Base-by-base conservation (phyloP, 441 rosid genomes). In the Melastoma candidum region DNA sequence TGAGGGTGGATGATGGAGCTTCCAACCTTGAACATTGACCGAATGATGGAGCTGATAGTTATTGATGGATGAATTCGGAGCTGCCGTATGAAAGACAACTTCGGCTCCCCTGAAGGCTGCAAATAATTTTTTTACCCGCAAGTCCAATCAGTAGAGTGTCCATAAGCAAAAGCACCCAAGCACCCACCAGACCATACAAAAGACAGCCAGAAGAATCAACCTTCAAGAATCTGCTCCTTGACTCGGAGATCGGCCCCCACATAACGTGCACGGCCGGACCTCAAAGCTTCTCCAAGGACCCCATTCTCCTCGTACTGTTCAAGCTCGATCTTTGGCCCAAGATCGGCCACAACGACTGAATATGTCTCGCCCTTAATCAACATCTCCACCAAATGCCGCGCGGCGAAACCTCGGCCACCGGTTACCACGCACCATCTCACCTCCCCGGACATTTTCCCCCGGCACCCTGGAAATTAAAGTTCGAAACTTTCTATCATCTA, bases 71-170 rank as follows among this genome's bases (percentile, higher is more conserved):
- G 98, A 92, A 82, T 88, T 75, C 4, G 98, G 97, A 51, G 98
- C 97, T 32, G 98, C 98, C 95, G 79, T 85, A 65, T 88, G 98
- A 73, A 82, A 88, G 8, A 92, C 92, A 10, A 81, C 97, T 59
- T 88, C 85, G 12, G 72, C 89, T 56, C 95, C 98, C 62, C 80
- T 67, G 54, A 68, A 71, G 47, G 77, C 95, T 92, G 68, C 54
- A 64, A n/a, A 36, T 53, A 41, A n/a, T 36, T 36, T 36, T 29
- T 58, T 13, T 26, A 2, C 1, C 7, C 43, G 39, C 13, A 41
- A 54, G 12, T 49, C 43, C 4, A 3, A 2, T 25, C 26, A 13
- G 7, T 7, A 7, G 13, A 11, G 13, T 0, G 39, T 9, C 0
- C 11, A n/a, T n/a, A 3, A 12, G 45, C 26, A 52, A 36, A 36